Conservation (phyloP, 495 filamentous ascomycete genomes). For the Penicillium paradoxum region DNA sequence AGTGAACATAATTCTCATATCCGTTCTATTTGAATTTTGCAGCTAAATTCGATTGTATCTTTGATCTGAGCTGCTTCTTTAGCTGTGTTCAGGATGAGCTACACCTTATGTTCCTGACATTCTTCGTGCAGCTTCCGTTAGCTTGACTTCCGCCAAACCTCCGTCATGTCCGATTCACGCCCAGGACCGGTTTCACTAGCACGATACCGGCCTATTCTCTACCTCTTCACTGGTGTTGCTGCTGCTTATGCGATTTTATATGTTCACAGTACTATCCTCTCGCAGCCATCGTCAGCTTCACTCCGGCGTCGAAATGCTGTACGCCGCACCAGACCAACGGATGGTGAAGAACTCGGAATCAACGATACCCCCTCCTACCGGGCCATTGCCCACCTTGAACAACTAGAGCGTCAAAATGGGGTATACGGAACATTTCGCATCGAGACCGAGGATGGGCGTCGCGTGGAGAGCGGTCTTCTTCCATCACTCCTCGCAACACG, state of each 20-base stretch:
- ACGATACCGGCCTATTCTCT: conserved; percentile 47
- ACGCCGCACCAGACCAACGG: conserved; percentile 35
- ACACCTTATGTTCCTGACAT: conserved; percentile 13
- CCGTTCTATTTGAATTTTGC: not conserved
- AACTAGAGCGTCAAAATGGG: conserved; percentile 43
- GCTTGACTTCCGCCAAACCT: conserved; percentile 20
- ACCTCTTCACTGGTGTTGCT: conserved; percentile 46
- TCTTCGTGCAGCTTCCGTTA: conserved; percentile 15
- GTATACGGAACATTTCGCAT: conserved; percentile 48
- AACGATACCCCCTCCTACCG: conserved; percentile 34
- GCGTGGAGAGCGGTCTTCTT: conserved; percentile 45
- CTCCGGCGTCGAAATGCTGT: conserved; percentile 48
- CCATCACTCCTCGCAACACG: conserved; percentile 43
- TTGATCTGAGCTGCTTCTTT: not conserved
- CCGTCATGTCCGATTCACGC: conserved; percentile 35
- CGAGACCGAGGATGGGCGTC: conserved; percentile 43
- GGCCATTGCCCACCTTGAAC: conserved; percentile 42
- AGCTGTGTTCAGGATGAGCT: conserved; percentile 6
- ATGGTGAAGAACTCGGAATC: conserved; percentile 22
- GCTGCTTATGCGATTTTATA: conserved; percentile 47
- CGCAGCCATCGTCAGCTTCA: conserved; percentile 21
- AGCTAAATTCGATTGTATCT: not conserved
- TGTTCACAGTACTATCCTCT: conserved; percentile 37
- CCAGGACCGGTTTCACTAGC: conserved; percentile 35
- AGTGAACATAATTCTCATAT: not conserved